Conservation (phyloP, 2,329 filamentous ascomycete genomes). For the Plectosphaerella sp. region DNA sequence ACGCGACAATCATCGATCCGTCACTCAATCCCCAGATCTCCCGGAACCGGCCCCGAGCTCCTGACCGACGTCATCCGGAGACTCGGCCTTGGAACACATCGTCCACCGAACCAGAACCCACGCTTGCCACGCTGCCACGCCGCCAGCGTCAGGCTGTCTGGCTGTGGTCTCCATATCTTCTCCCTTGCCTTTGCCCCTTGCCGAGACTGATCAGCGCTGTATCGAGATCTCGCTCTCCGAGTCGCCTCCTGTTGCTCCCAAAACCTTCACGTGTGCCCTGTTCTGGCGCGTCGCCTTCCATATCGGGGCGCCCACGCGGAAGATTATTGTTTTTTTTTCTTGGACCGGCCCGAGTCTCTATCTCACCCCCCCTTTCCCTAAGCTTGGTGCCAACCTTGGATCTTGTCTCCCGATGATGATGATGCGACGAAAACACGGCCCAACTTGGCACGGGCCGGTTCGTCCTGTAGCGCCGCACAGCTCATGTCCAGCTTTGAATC, state of each 20-base stretch:
- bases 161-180: not conserved
- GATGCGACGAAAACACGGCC: slow-evolving; percentile 6
- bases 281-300: slow-evolving; percentile 5
- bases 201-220: slow-evolving; percentile 3
- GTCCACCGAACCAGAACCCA: too few species aligned
- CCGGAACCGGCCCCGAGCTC: slow-evolving; percentile 8
- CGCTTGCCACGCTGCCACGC: not conserved
- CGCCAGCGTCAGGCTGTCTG: not conserved
- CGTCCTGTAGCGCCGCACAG: not conserved
- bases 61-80: slow-evolving; percentile 3
- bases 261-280: not conserved
- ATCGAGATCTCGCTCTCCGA: not conserved
- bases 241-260: too few species aligned
- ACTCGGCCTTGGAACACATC: not conserved
- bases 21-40: slow-evolving; percentile 18
- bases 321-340: slow-evolving; percentile 5
- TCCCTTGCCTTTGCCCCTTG: not conserved
- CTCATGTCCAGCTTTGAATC: not conserved
- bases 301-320: slow-evolving; percentile 4
- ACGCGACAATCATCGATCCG: slow-evolving; percentile 18
- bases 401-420: too few species aligned
- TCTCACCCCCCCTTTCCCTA: too few species aligned
- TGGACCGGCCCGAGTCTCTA: not conserved
- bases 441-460: slow-evolving; percentile 1
- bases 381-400: too few species aligned